Evolutionary conservation across 768 basidiomycete genomes (phyloP).

Genomic region (Roridomyces roridus): DNA sequence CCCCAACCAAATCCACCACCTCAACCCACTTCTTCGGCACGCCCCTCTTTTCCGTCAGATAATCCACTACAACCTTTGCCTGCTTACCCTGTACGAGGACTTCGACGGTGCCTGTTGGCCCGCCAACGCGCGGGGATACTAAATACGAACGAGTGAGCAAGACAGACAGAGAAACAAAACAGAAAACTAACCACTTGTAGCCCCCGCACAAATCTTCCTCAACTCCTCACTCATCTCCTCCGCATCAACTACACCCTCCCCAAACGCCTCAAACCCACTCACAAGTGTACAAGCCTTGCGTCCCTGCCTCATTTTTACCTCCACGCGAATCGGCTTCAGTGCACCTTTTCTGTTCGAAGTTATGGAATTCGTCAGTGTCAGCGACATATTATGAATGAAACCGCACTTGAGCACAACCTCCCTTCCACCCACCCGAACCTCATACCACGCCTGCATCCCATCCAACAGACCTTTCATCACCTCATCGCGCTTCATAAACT

Average conservation of each 20-base stretch:
- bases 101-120: conserved; percentile 63
- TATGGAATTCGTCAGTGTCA: conserved; percentile 3
- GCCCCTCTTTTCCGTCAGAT: conserved; percentile 70
- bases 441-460: conserved; percentile 83
- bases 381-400: background rate
- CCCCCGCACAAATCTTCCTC: conserved; percentile 75
- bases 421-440: conserved; percentile 58
- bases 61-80: conserved; percentile 64
- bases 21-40: conserved; percentile 87
- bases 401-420: conserved; percentile 68
- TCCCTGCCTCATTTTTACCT: conserved; percentile 77
- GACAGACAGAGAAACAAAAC: background rate
- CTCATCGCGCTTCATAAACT: conserved; percentile 18
- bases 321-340: conserved; percentile 71
- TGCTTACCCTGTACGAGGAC: conserved; percentile 91
- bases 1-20: conserved; percentile 48
- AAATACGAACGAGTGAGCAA: background rate
- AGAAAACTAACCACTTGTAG: conserved; percentile 65
- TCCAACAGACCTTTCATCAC: conserved; percentile 42
- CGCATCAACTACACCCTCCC: conserved; percentile 61
- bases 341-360: conserved; percentile 69
- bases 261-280: conserved; percentile 81
- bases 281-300: conserved; percentile 79
- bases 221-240: conserved; percentile 83
- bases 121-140: conserved; percentile 71